Evolutionary conservation across 805 yeast genomes (phyloP).

Genomic region (Wickerhamiella allomyrinae): DNA sequence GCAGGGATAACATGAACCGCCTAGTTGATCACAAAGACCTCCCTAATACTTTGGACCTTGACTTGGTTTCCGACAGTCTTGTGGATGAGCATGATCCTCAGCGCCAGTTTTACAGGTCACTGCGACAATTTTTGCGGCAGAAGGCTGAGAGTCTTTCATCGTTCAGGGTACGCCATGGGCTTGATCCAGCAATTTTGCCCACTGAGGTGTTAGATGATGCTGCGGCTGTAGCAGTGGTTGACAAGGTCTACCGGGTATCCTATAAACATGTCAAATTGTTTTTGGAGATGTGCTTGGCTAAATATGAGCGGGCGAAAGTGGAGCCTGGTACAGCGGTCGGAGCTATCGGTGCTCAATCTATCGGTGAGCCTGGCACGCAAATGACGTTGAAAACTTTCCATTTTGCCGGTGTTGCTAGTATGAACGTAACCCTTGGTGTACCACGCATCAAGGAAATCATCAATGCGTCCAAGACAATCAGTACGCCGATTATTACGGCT

Average conservation of each 20-base stretch:
- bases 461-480: constrained; percentile 87
- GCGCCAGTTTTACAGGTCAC: constrained; percentile 65
- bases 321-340: constrained; percentile 99
- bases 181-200: constrained; percentile 33
- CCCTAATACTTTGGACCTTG: neutral
- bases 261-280: constrained; percentile 46
- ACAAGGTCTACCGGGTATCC: constrained; percentile 42
- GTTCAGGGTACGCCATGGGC: constrained; percentile 40
- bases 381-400: constrained; percentile 96
- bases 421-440: constrained; percentile 97
- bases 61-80: constrained; percentile 34
- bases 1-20: constrained; percentile 64
- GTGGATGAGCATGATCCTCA: constrained; percentile 84
- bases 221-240: constrained; percentile 20
- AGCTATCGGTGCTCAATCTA: constrained; percentile 97
- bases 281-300: constrained; percentile 59
- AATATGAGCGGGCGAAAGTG: constrained; percentile 79
- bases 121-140: constrained; percentile 44
- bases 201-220: constrained; percentile 29
- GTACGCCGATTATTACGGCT: constrained; percentile 94
- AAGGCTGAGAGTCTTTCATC: constrained; percentile 46
- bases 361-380: constrained; percentile 99
- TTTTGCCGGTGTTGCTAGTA: constrained; percentile 98
- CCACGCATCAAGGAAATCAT: constrained; percentile 98
- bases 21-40: constrained; percentile 27